A percentile compares a stretch with the other conserved stretches of the same genome.
Conservation (phyloP, 371 early-diverging fungal genomes). For the Chytridium lagenaria region DNA sequence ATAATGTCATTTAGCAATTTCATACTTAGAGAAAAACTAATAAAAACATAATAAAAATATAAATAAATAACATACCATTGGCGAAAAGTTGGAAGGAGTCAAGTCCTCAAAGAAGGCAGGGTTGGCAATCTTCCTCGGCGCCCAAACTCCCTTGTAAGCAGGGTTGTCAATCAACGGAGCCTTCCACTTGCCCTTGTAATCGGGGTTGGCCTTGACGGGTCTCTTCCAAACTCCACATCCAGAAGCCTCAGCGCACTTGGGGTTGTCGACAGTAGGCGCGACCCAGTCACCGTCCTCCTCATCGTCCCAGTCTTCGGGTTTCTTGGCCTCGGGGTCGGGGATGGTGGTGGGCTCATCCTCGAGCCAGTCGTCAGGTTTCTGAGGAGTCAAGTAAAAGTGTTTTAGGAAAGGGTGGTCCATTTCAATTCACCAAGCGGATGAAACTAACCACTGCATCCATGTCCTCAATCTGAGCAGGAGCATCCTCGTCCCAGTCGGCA, state of each 20-base stretch:
- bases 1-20: constrained; percentile 15
- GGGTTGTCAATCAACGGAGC: constrained; percentile 91
- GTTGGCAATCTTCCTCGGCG: constrained; percentile 87
- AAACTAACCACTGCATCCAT: constrained; percentile 48
- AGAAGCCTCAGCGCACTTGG: constrained; percentile 81
- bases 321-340: constrained; percentile 82
- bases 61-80: constrained; percentile 61
- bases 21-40: neutral
- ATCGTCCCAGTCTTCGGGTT: constrained; percentile 78
- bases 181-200: constrained; percentile 79
- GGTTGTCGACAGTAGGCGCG: constrained; percentile 71
- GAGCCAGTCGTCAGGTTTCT: constrained; percentile 72
- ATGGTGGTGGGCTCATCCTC: constrained; percentile 65
- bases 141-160: constrained; percentile 94
- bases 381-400: neutral
- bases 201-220: constrained; percentile 87
- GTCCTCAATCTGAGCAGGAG: constrained; percentile 57
- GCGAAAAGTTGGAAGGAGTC: constrained; percentile 75
- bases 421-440: constrained; percentile 10
- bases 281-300: constrained; percentile 82
- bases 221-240: constrained; percentile 91
- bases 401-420: neutral
- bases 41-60: no score
- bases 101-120: constrained; percentile 88
- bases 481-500: constrained; percentile 82